Evolutionary conservation across 495 filamentous ascomycete genomes (phyloP).

Genomic region (Viridothelium virens): DNA sequence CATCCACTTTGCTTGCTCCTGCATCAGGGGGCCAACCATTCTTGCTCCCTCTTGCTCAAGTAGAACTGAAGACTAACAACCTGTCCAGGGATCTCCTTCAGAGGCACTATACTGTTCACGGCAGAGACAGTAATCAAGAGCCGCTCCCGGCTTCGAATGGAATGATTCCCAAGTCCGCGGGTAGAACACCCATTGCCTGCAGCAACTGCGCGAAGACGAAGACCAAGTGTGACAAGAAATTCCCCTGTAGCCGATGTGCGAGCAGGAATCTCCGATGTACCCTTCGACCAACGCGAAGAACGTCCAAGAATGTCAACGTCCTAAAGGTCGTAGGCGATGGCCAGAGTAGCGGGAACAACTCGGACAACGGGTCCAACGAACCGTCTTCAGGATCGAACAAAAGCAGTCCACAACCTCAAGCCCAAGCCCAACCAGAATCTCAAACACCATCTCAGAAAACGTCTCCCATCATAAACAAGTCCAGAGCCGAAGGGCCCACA

Average conservation of each 20-base stretch:
- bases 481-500: constrained; percentile 21
- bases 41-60: constrained; percentile 14
- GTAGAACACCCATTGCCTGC: constrained; percentile 39
- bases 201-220: constrained; percentile 41
- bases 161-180: constrained; percentile 39
- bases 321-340: constrained; percentile 4
- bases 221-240: constrained; percentile 60
- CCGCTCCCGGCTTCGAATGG: constrained; percentile 32
- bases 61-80: neutral
- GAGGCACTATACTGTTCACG: constrained; percentile 46
- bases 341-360: constrained; percentile 21
- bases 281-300: constrained; percentile 48
- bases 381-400: neutral
- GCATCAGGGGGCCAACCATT: neutral
- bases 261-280: constrained; percentile 51
- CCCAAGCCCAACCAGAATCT: constrained; percentile 21
- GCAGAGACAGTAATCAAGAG: constrained; percentile 38
- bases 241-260: constrained; percentile 52
- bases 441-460: constrained; percentile 7
- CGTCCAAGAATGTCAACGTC: constrained; percentile 40
- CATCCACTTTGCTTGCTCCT: neutral
- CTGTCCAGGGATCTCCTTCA: constrained; percentile 49
- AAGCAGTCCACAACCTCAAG: constrained; percentile 20
- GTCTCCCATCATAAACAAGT: constrained; percentile 13
- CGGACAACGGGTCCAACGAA: constrained; percentile 12